A percentile compares a stretch with the other conserved stretches of the same genome.
phyloP scores from a whole-genome alignment of 179 eudicot species.

The Silene coronaria region DNA sequence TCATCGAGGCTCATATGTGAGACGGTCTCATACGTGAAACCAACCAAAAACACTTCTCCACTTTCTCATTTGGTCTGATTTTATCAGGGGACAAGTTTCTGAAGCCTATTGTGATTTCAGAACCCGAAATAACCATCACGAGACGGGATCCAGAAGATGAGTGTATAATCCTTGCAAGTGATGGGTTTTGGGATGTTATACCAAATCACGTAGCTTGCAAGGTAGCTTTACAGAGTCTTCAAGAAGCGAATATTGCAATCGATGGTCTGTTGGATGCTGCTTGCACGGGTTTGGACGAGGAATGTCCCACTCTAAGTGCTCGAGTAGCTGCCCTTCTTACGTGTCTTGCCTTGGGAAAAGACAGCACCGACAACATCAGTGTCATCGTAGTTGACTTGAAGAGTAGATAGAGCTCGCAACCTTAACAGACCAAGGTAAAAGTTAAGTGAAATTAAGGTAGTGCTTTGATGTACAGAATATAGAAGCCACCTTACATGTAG shows the following conservation, averaged over 20 bases:
- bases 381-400: conserved; percentile 48
- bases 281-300: neutral
- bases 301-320: conserved; percentile 23
- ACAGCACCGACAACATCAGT: conserved; percentile 41
- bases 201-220: conserved; percentile 29
- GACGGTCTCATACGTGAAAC: neutral
- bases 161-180: conserved; percentile 43
- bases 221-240: conserved; percentile 33
- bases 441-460: neutral
- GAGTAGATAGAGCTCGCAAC: conserved; percentile 13
- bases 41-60: neutral
- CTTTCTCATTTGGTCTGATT: conserved; percentile 1
- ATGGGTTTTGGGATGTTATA: conserved; percentile 49
- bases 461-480: conserved; percentile 11
- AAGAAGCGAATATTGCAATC: conserved; percentile 8
- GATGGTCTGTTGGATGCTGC: neutral
- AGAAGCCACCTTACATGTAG: neutral
- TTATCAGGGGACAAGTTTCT: conserved; percentile 42
- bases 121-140: conserved; percentile 39
- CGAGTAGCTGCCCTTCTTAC: conserved; percentile 42
- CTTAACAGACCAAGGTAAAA: conserved; percentile 5
- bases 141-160: conserved; percentile 33
- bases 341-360: conserved; percentile 40
- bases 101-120: conserved; percentile 35
- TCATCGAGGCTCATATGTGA: too few relatives aligned